phyloP scores from a whole-genome alignment of 495 filamentous ascomycete genomes.

The Immersiella caudata region DNA sequence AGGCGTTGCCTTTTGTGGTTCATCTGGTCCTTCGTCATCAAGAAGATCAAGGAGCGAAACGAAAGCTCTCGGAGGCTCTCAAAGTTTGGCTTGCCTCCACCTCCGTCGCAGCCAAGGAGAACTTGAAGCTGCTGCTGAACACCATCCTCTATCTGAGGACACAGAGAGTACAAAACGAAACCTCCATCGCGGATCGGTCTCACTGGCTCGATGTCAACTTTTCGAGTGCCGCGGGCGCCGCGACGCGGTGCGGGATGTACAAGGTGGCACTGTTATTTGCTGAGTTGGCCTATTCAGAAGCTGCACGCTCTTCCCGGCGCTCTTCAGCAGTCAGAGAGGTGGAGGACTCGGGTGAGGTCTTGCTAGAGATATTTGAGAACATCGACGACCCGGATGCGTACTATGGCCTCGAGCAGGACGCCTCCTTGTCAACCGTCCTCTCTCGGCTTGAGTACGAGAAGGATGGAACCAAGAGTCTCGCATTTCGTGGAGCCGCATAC shows the following conservation, averaged over 20 bases:
- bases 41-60: conserved; percentile 50
- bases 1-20: conserved; percentile 75
- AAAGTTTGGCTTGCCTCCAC: conserved; percentile 53
- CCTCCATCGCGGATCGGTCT: conserved; percentile 73
- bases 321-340: conserved; percentile 61
- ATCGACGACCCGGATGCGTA: conserved; percentile 95
- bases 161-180: conserved; percentile 73
- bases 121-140: conserved; percentile 66
- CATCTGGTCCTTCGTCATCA: conserved; percentile 71
- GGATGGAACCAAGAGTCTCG: conserved; percentile 82
- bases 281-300: conserved; percentile 67
- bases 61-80: conserved; percentile 52
- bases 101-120: conserved; percentile 47
- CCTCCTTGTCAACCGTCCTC: conserved; percentile 74
- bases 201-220: conserved; percentile 87
- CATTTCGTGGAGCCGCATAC: conserved; percentile 89
- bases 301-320: conserved; percentile 61
- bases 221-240: conserved; percentile 70
- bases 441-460: conserved; percentile 88
- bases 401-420: conserved; percentile 84
- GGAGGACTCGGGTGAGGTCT: conserved; percentile 61
- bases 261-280: conserved; percentile 84
- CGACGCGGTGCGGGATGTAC: conserved; percentile 79
- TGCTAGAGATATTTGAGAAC: conserved; percentile 82
- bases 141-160: conserved; percentile 86